Percentiles rank a stretch among this genome's conserved stretches.
These are phyloP conservation scores for Claviceps cyperi DNA, from an alignment of 2,329 filamentous ascomycete species.

Conservation along the genomic window DNA sequence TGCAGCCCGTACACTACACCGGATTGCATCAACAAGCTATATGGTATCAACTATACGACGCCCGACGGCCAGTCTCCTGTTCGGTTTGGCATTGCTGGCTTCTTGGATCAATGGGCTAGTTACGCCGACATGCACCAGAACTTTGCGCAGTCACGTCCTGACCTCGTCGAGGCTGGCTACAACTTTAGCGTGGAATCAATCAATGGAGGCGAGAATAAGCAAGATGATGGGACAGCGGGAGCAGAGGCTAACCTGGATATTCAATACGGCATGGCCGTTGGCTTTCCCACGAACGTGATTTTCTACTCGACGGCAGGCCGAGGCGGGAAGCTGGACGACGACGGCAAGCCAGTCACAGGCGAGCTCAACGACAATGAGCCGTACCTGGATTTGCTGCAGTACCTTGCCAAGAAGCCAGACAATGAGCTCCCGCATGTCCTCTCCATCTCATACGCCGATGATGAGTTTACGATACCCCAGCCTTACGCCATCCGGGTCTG, in stretches of 20 bases:
- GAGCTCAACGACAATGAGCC: conserved; percentile 36
- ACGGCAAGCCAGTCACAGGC: conserved; percentile 20
- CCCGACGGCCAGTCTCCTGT: conserved; percentile 18
- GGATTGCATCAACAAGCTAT: conserved; percentile 28
- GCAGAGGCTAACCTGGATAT: conserved; percentile 34
- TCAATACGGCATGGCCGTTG: conserved; percentile 31
- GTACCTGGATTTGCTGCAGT: conserved; percentile 38
- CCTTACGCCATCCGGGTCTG: conserved; percentile 39
- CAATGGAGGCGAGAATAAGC: conserved; percentile 30
- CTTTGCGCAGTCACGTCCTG: conserved; percentile 20
- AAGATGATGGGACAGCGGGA: conserved; percentile 22
- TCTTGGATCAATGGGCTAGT: conserved; percentile 33
- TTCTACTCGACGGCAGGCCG: conserved; percentile 33
- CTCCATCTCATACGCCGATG: conserved; percentile 43
- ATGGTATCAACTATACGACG: conserved; percentile 27
- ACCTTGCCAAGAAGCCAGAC: conserved; percentile 30
- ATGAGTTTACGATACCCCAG: conserved; percentile 38
- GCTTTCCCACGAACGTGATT: conserved; percentile 27
- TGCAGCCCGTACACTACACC: conserved; percentile 18
- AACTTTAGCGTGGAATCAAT: conserved; percentile 27
- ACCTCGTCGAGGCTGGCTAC: conserved; percentile 20
- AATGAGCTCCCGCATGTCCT: conserved; percentile 38
- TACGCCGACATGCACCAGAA: conserved; percentile 27
- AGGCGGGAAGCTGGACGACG: conserved; percentile 24
- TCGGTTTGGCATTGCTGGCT: conserved; percentile 32